Base-by-base conservation (phyloP, 2,329 filamentous ascomycete species). In the Penicillium sp. region DNA sequence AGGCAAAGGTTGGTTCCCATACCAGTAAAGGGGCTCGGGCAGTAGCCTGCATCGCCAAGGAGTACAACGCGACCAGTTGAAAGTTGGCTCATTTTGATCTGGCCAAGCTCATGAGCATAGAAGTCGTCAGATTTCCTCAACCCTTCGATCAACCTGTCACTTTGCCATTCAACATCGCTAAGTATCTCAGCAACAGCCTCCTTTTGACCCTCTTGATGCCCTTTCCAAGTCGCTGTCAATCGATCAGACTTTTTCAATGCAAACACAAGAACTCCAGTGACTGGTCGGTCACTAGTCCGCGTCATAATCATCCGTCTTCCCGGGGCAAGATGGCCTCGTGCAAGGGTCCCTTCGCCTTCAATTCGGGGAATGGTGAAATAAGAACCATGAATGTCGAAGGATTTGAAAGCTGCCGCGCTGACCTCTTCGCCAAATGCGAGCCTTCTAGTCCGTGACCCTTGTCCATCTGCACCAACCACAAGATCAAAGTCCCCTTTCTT, bases 41-140 rank as follows among this genome's bases (percentile, higher is more conserved):
- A 53, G 39, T 48, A 53, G 6, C 44, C 45, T 29, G 51, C 45
- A 55, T 55, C 52, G 31, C 51, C 45, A 21, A 54, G 44, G 16
- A 54, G 37, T 3, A 54, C 51, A n/a, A 54, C 51, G 1, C 51
- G 51, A 14, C 45, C 51, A 11, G 2, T 37, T 9, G 23, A 45
- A 24, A 31, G 5, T 14, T 37, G 29, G 7, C 33, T 34, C 33
- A 40, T 45, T 42, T 54, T 47, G 23, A 52, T 47, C 16, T 46
- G 50, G 11, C 40, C 50, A 10, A 52, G 31, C 33, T 47, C 42
- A 16, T 52, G 18, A n/a, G 42, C 40, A 23, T 52, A 51, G 33
- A 47, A 39, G n/a, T 52, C 39, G 9, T 28, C 43, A 3, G 23
- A 51, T 10, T 21, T 23, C 23, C n/a, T 51, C 40, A 36, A 28